Base-by-base conservation (phyloP, 352 stramenopile species). In the Phytophthora cactorum region DNA sequence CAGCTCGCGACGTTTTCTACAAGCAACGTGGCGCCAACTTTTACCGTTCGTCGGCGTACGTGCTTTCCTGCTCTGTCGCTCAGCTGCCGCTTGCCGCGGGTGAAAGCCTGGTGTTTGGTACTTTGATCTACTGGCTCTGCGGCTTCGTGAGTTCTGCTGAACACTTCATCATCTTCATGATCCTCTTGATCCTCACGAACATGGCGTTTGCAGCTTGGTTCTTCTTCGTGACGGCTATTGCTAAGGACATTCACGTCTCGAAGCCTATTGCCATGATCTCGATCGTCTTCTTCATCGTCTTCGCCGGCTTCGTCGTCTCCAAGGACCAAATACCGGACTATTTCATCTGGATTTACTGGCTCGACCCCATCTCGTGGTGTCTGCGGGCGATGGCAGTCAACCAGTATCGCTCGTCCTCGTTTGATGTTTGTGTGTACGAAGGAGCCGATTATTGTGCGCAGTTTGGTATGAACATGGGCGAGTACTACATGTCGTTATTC, bases 11-110 rank as follows among this genome's bases (percentile, higher is more conserved):
- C 9, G 61, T 88, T 31, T 96, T 91, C 70, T 94, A 95, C 79
- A 94, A 93, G 52, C 88, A 96, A 52, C 72, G 75, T 5, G 80
- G 82, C 27, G 69, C 76, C 9, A 93, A 93, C 57, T 93, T 95
- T 61, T 93, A 86, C 49, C 79, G 82, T 7, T 75, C 86, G 4
- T 79, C 65, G 59, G 88, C 56, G 22, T 93, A 72, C 56, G 72
- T 89, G 25, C 64, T 82, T 15, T 62, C 94, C 25, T 79, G 71
- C 44, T 79, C 76, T 4, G 85, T 93, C 39, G 55, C 81, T 8
- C 78, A 88, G 41, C 59, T 97, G 6, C 86, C 89, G 12, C 68
- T 81, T 17, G 79, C 69, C 11, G 61, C 79, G 6, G 66, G 80
- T 41, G 86, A 94, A 67, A 79, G 77, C 9, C 45, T 92, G 17